phyloP scores from a whole-genome alignment of 257 asterid species.

The Solanum etuberosum region DNA sequence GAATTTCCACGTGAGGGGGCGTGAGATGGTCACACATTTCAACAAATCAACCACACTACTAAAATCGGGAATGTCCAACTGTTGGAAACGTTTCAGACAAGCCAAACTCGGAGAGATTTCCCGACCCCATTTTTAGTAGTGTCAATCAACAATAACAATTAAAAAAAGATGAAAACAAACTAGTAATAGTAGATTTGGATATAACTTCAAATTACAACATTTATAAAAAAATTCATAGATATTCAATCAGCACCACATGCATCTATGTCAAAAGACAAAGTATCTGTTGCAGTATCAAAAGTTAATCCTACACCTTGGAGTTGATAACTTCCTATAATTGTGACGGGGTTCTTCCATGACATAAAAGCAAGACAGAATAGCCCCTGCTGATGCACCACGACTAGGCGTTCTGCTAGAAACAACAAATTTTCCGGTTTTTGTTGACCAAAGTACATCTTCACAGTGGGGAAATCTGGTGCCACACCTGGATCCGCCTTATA shows the following conservation, averaged over 20 bases:
- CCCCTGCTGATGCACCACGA: not conserved
- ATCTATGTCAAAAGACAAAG: not conserved
- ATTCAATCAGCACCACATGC: not conserved
- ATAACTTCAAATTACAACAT: not conserved
- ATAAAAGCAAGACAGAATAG: not conserved
- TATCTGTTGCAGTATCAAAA: not conserved
- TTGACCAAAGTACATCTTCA: not conserved
- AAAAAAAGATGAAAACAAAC: not conserved
- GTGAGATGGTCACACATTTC: too few relatives aligned
- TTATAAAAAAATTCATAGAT: not conserved
- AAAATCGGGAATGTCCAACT: too few relatives aligned
- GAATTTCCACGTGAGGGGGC: too few relatives aligned
- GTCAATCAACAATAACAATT: too few relatives aligned
- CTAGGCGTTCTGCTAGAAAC: not conserved
- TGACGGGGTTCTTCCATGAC: accelerated
- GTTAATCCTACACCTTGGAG: not conserved
- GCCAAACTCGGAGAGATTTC: too few relatives aligned
- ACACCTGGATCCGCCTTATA: not conserved
- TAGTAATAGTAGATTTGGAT: not conserved
- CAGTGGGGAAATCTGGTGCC: not conserved
- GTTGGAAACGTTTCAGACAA: too few relatives aligned
- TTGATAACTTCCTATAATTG: not conserved
- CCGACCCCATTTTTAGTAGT: too few relatives aligned
- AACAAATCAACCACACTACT: too few relatives aligned
- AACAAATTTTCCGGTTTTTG: not conserved